Evolutionary conservation across 352 stramenopile species (phyloP), one percentile per base, ranked within the genome.

Genomic region (Globisporangium irregulare): DNA sequence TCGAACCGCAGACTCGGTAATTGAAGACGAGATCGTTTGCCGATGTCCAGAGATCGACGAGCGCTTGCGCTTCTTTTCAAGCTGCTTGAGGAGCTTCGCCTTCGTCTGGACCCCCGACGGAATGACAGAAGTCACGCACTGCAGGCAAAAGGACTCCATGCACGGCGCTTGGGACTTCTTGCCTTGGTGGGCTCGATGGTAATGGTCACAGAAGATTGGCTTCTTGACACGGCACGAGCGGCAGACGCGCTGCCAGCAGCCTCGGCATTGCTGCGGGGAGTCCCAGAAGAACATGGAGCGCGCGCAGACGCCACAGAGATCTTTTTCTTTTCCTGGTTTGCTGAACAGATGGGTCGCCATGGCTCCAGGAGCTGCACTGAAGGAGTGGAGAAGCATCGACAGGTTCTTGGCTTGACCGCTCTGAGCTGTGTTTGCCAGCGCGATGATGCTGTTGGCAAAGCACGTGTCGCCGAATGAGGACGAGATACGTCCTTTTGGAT

Each of bases 381-480:
- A 70, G 54, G 59, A 79, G 67, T 68, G 80, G 22, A 93, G 71
- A 46, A 92, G 68, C 51, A 81, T 64, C 29, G 86, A 87, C 38
- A 93, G 69, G 65, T 85, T 91, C 80, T 93, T 93, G 36, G 86
- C 83, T 38, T 93, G 82, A 5, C 86, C 86, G 24, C 77, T 88
- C 51, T 84, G 78, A 27, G 83, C 75, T 1, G 86, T 82, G 38
- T 90, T 87, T 46, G 80, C 79, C 43, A 93, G 69, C 14, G 83
- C 84, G 24, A 84, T 78, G 4, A 91, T 73, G 62, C 77, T 77
- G 22, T 89, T 81, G 4, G 79, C 83, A 46, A 93, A 84, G 67
- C 79, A 80, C 57, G 67, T 69, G 59, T 93, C 83, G 1, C 79
- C 75, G 15, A 92, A 73, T 10, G 82, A 60, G n/a, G 73, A 74